Base-by-base conservation (phyloP, 306 rosid species). In the Cicer pinnatifidum region DNA sequence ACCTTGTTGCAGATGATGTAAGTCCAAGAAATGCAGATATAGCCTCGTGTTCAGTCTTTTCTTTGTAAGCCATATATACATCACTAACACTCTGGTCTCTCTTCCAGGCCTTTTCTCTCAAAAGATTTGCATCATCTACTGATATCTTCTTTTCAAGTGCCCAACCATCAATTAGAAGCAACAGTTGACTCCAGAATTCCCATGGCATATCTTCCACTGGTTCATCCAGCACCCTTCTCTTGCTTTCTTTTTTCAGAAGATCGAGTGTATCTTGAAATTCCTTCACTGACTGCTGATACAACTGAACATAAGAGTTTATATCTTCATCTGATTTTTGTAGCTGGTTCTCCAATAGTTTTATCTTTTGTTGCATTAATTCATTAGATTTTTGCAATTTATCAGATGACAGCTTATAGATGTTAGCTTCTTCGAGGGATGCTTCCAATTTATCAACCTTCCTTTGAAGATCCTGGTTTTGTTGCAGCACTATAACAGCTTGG, bases 161-260 rank as follows among this genome's bases (percentile, higher is more conserved):
- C 97, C 97, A 94, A 48, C 99, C 99, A 84, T 94, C 99, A 76
- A 94, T 86, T 57, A 87, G 77, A 76, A 94, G 95, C 80, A 91
- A 86, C 70, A 94, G 69, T 54, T 76, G 83, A 76, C 96, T 94
- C 99, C 97, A 94, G 85, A 88, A 94, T 63, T 94, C 99, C 91
- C 84, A 79, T 8, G 99, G 96, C 96, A 87, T 89, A 84, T 94
- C 95, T 82, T 89, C 85, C 76, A 88, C 88, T 5, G 93, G 96
- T 77, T 85, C 93, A 76, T 85, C 82, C 58, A 73, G 57, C 53
- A 79, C 50, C 80, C 85, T 87, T 84, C 65, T 86, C 85, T 87
- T 89, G 96, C 91, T 90, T 82, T 84, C 91, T 83, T 87, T 91
- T 81, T 90, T 88, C 65, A 94, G 67, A 73, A 74, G 85, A 81